Base-by-base conservation (phyloP, 1,284 basidiomycete species). In the Papiliotrema terrestris region DNA sequence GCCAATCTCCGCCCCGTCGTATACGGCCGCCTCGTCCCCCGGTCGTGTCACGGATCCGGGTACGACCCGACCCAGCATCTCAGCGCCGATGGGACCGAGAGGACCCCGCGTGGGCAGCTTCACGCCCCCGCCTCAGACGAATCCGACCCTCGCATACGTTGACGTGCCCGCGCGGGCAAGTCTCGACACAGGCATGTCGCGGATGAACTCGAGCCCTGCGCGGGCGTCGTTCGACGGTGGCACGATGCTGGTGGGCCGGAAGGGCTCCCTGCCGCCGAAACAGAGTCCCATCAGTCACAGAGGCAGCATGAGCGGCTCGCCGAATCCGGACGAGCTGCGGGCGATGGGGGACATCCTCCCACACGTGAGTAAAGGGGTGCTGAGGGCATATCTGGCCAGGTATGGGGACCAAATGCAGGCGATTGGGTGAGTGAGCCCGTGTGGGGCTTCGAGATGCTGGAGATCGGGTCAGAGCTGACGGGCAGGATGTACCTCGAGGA, bases 401-500 rank as follows among this genome's bases (percentile, higher is more conserved):
- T 87, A 73, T 54, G 75, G 89, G 8, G 85, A 88, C 66, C 87
- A 89, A 72, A 86, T 90, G 54, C 76, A 87, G 45, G 90, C 90
- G 8, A 89, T 93, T 66, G 87, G 71, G 73, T 75, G 54, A 62
- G 73, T 70, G 15, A 32, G 29, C 29, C 6, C 5, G 29, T 32
- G 5, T 2, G 4, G 17, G 35, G n/a, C 0, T 43, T 35, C 38
- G 22, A 20, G 25, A 22, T 29, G 37, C 25, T 37, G 5, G 19
- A 2, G 26, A 4, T 11, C 26, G 1, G 37, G 23, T 26, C 1
- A 22, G 39, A 32, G 41, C 47, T 57, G 47, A 52, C 50, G 14
- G 17, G 17, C 58, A 75, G 89, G 20, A 86, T 88, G 66, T 93
- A 91, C 72, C 78, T 93, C 29, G 89, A 91, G 62, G 90, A 93